Evolutionary conservation across 2,329 filamentous ascomycete species (phyloP), one percentile per base, ranked within the genome.

Genomic region (Apiospora arundinis): DNA sequence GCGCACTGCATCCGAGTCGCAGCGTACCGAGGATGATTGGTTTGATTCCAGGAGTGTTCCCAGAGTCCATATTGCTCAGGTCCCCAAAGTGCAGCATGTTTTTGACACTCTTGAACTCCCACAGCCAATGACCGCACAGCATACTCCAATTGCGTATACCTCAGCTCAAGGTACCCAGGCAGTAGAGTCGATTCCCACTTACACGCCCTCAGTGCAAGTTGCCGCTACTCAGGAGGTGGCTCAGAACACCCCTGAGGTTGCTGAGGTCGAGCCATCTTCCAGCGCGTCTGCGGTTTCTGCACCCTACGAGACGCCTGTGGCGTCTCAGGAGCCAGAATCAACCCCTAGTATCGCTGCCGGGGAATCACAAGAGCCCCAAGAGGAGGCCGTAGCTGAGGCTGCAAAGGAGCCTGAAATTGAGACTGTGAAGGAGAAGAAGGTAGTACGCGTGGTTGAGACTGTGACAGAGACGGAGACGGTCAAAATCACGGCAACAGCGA

Each of bases 361-460:
- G 56, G 28, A 63, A 40, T 32, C 56, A 2, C 28, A 63, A 14
- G 56, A 32, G 7, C 32, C 56, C 32, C 32, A 9, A n/a, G 56
- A 63, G n/a, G 18, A 21, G 32, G 8, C 56, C 9, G 56, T 40
- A 32, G 21, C 18, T 9, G 16, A 52, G 25, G 4, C 14, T 18
- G 14, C 32, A 28, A 60, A 60, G 28, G 56, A 63, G 32, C 18
- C 32, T 11, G 56, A 14, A 0, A 12, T n/a, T 2, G 75, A 80
- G 68, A 78, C 75, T 0, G 75, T 79, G 21, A 77, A 75, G 23
- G 74, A 78, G 66, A 78, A 75, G 52, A 80, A 77, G 67, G 73
- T 79, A 0, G 77, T 83, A 14, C 77, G 77, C 2, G 74, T 83
- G 7, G 76, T 83, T 12, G 79, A 83, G 73, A 82, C 78, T 1